Evolutionary conservation across 179 eudicot genomes (phyloP), one percentile per base, ranked within the genome.

Genomic region (Spinacia oleracea): DNA sequence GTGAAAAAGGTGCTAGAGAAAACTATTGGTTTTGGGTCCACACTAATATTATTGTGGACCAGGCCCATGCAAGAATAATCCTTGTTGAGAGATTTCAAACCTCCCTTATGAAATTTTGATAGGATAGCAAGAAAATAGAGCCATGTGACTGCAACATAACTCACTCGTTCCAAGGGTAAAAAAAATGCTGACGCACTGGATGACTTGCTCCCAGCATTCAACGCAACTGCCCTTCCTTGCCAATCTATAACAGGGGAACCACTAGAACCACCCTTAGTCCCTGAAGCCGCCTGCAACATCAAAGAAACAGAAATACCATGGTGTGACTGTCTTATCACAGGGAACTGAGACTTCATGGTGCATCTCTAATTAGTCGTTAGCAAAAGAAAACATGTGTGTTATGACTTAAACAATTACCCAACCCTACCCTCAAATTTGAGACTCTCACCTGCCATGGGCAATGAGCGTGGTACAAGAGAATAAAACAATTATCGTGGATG

Each of bases 171-270:
- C 84, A 96, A 88, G 68, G 99, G 99, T 71, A 96, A 90, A 88
- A 92, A 96, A 84, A 96, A 93, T 31, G 99, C 99, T n/a, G 99
- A 96, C 62, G 99, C 97, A 85, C 99, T 92, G 15, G 93, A 89
- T 51, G 96, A 86, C 89, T 93, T 93, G 89, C 98, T 88, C 78
- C 99, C 99, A 80, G 99, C 99, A 90, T 93, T 96, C 83, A 96
- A 88, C 16, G 99, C 99, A 83, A 96, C 97, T 23, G 98, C 99
- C 88, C 97, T 90, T 59, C 99, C 99, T 84, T 93, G 96, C 92
- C 97, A 93, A 83, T 96, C 98, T 84, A 96, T 91, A 70, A 96
- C 99, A 63, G 99, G 99, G 79, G 99, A 96, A 70, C 99, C 99
- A 84, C 99, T 96, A 73, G 99, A 96, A 79, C 99, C 99, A 71